Conservation (phyloP, 1,284 basidiomycete species). For the Apiotrichum gracile region DNA sequence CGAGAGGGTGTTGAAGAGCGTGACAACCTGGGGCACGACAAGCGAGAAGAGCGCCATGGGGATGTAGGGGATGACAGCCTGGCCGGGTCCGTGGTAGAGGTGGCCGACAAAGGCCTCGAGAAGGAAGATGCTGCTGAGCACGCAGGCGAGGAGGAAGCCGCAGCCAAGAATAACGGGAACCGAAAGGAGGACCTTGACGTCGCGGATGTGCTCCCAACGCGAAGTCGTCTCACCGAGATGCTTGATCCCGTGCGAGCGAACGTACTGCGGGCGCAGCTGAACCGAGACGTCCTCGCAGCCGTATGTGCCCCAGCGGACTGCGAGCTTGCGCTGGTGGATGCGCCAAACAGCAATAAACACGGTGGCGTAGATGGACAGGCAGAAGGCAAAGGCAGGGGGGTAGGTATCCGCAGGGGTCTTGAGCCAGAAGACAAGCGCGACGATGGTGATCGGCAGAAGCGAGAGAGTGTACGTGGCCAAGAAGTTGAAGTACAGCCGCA, state of each 20-base stretch:
- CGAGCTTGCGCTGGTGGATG: conserved; percentile 69
- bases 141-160: conserved; percentile 60
- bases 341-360: conserved; percentile 87
- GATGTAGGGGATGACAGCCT: conserved; percentile 66
- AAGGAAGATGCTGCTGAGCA: conserved; percentile 74
- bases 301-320: conserved; percentile 71
- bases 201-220: conserved; percentile 42
- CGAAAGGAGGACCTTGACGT: conserved; percentile 66
- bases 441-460: conserved; percentile 54
- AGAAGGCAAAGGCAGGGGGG: conserved; percentile 67
- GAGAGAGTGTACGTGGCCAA: conserved; percentile 74
- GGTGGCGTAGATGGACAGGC: conserved; percentile 72
- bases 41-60: conserved; percentile 81
- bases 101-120: conserved; percentile 80
- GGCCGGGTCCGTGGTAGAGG: conserved; percentile 79
- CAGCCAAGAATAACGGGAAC: conserved; percentile 75
- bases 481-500: conserved; percentile 90
- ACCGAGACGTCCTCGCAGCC: conserved; percentile 63
- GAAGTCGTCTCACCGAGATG: conserved; percentile 11
- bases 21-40: conserved; percentile 77
- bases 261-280: conserved; percentile 63
- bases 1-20: conserved; percentile 67
- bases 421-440: conserved; percentile 38
- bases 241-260: conserved; percentile 44
- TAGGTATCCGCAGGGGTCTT: conserved; percentile 58